Conservation (phyloP, 2,329 filamentous ascomycete species). For the Chaetomium sp. region DNA sequence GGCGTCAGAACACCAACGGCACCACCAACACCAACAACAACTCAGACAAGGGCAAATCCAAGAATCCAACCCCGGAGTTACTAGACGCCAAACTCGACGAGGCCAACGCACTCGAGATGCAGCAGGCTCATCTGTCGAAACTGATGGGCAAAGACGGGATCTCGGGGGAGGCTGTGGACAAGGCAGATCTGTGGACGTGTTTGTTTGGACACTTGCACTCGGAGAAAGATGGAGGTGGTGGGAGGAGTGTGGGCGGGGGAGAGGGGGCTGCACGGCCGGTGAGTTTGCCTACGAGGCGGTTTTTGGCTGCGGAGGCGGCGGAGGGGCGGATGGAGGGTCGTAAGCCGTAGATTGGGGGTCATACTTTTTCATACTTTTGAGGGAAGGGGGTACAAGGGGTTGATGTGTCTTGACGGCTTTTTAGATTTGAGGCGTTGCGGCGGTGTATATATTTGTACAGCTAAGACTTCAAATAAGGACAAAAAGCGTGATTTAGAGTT, state of each 20-base stretch:
- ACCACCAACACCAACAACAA: no score
- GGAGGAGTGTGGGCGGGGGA: no score
- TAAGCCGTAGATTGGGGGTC: not conserved
- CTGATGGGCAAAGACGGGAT: conserved; percentile 64
- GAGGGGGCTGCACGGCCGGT: conserved; percentile 22
- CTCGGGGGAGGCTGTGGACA: conserved; percentile 72
- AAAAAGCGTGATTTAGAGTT: no score
- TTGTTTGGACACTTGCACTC: conserved; percentile 57
- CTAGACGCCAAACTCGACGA: conserved; percentile 63
- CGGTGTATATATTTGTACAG: no score
- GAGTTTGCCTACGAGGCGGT: conserved; percentile 33
- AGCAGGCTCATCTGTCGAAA: conserved; percentile 62
- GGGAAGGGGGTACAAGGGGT: no score
- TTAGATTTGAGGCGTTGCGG: no score
- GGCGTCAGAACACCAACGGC: conserved; percentile 25
- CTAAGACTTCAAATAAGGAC: no score
- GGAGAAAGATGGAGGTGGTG: conserved; percentile 23
- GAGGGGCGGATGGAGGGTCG: conserved; percentile 27
- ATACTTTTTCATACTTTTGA: no score
- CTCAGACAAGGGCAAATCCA: conserved; percentile 32
- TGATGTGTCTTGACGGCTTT: no score
- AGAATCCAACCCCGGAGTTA: conserved; percentile 39
- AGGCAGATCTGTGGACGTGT: conserved; percentile 81
- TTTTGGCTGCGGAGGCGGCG: conserved; percentile 42
- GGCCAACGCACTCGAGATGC: conserved; percentile 77